Base-by-base conservation (phyloP, 1,139 yeast genomes). In the Sugiyamaella paludigena region DNA sequence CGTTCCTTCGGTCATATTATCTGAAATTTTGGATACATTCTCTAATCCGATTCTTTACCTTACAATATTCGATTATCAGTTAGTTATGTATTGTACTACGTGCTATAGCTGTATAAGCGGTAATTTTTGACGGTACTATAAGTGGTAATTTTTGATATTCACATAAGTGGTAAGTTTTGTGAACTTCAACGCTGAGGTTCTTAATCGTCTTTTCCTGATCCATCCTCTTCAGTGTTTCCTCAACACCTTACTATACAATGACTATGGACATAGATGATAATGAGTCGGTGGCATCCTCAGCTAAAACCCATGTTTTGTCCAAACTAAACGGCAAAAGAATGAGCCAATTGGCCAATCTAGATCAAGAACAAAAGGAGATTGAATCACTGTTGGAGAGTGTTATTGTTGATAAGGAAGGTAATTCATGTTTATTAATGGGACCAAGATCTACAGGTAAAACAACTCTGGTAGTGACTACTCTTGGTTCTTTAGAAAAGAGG, bases 401-500 rank as follows among this genome's bases (percentile, higher is more conserved):
- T 0, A 75, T 91, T 0, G 68, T 72, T 13, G 80, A 80, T 54
- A 77, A 79, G 34, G 95, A 88, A 57, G 92, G 96, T 4, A 89
- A 87, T 62, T 89, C 97, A 0, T 80, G 84, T 8, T 70, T 91
- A 9, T 52, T 92, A 1, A 75, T 88, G 41, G 98, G 98, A 0
- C 91, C 96, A 0, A 70, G 91, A 42, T 80, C 86, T 1, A 72
- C 81, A 5, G 97, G 96, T 0, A 92, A 92, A 64, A 75, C 94
- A 0, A 69, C 79, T 1, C 67, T 87, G 9, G 72, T 91, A 7
- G 76, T 84, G 40, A 68, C 73, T 6, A 87, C 87, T 0, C 54
- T 92, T 27, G 56, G 65, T 0, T 68, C 73, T n/a, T 68, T 89
- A 24, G 58, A 69, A 2, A 28, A 49, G 2, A 63, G 69, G 36